phyloP scores from a whole-genome alignment of 345 rosid species.

The Brassica nigra region DNA sequence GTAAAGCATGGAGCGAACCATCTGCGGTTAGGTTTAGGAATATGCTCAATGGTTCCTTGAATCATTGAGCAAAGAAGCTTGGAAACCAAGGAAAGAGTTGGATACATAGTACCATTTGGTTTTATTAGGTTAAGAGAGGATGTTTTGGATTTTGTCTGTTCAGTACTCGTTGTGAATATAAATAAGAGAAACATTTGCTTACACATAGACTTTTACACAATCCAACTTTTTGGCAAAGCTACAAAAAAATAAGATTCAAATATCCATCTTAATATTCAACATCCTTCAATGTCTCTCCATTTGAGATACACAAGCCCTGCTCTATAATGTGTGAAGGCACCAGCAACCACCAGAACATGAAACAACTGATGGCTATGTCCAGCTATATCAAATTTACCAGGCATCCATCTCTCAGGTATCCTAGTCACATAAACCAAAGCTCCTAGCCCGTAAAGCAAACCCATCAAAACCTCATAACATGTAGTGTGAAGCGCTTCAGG shows the following conservation, averaged over 20 bases:
- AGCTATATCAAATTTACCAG: slow-evolving; percentile 90
- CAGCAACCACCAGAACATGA: slow-evolving; percentile 81
- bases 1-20: too few species aligned
- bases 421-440: slow-evolving; percentile 81
- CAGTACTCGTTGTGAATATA: neutral
- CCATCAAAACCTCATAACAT: slow-evolving; percentile 85
- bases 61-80: neutral
- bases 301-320: slow-evolving; percentile 83
- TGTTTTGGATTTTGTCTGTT: neutral
- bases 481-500: slow-evolving; percentile 94
- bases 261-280: slow-evolving; percentile 29
- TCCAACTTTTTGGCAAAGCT: slow-evolving; percentile 10
- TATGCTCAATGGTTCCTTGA: neutral
- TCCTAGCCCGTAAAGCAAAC: slow-evolving; percentile 66
- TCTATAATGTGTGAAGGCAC: slow-evolving; percentile 80
- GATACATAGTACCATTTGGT: neutral
- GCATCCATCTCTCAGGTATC: slow-evolving; percentile 93
- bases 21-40: too few species aligned
- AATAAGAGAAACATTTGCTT: neutral
- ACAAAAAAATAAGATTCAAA: slow-evolving; percentile 4
- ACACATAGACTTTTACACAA: slow-evolving; percentile 24
- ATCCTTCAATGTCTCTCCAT: slow-evolving; percentile 85
- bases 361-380: slow-evolving; percentile 97
- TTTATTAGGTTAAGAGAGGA: neutral
- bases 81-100: slow-evolving; percentile 9